Evolutionary conservation across 2,329 filamentous ascomycete genomes (phyloP).

Genomic region (Thelonectria olida): DNA sequence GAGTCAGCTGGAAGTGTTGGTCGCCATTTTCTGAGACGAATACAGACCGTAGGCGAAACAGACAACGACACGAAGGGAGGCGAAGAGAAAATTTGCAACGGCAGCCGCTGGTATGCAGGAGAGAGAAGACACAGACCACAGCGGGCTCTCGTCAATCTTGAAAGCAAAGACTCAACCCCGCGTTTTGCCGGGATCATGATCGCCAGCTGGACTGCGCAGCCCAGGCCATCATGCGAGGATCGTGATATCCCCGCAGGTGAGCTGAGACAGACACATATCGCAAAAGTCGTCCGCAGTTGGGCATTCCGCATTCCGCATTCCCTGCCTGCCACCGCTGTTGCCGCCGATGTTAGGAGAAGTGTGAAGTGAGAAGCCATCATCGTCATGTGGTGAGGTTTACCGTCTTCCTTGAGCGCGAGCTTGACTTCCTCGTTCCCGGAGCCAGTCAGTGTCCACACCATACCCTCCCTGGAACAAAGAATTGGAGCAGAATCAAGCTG

Average conservation of each 20-base stretch:
- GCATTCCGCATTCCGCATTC: background rate
- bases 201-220: constrained; percentile 2
- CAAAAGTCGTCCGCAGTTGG: background rate
- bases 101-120: background rate
- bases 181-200: background rate
- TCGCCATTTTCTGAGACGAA: background rate
- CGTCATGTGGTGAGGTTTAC: constrained; percentile 13
- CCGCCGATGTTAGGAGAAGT: background rate
- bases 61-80: background rate
- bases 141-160: constrained; percentile 1
- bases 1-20: background rate
- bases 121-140: background rate
- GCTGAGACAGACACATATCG: constrained; percentile 17
- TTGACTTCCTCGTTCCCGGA: constrained; percentile 25
- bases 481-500: constrained; percentile 18
- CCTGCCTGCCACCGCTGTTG: constrained; percentile 13
- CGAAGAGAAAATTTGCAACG: background rate
- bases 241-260: constrained; percentile 24
- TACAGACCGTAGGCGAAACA: background rate
- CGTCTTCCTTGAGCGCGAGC: constrained; percentile 12
- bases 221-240: constrained; percentile 1
- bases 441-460: constrained; percentile 9
- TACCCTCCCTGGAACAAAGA: constrained; percentile 11
- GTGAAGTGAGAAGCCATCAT: constrained; percentile 2
- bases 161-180: background rate